Conservation (phyloP, 164 flowering plant genomes). For the Umbellularia californica region DNA sequence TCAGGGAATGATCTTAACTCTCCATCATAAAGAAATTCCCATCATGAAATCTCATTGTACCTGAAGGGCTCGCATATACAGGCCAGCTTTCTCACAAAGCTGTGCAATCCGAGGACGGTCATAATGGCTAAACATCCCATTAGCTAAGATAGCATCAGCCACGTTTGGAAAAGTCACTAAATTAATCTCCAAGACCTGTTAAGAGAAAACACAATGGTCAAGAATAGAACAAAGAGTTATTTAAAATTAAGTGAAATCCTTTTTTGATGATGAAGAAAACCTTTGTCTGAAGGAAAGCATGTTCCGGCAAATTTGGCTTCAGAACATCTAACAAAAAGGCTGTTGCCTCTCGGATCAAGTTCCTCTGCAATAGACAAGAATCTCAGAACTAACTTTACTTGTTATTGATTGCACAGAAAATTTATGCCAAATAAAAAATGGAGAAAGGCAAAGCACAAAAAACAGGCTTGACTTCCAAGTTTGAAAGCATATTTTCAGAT, state of each 20-base stretch:
- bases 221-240: neutral
- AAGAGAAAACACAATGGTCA: neutral
- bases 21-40: neutral
- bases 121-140: constrained; percentile 99
- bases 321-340: constrained; percentile 76
- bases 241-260: neutral
- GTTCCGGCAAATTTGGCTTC: constrained; percentile 81
- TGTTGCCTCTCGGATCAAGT: constrained; percentile 84
- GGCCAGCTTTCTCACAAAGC: constrained; percentile 98
- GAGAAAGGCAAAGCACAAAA: neutral
- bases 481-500: neutral
- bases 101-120: constrained; percentile 98
- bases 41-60: constrained; percentile 25
- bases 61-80: constrained; percentile 84
- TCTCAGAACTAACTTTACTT: neutral
- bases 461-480: neutral
- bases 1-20: neutral
- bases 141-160: constrained; percentile 97
- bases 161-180: constrained; percentile 97
- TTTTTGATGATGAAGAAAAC: constrained; percentile 21
- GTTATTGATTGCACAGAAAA: neutral
- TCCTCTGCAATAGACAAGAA: constrained; percentile 43
- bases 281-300: constrained; percentile 72
- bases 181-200: constrained; percentile 94
- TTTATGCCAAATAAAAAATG: neutral